Evolutionary conservation across 2,329 filamentous ascomycete genomes (phyloP).

Genomic region (Nigrograna mackinnonii): DNA sequence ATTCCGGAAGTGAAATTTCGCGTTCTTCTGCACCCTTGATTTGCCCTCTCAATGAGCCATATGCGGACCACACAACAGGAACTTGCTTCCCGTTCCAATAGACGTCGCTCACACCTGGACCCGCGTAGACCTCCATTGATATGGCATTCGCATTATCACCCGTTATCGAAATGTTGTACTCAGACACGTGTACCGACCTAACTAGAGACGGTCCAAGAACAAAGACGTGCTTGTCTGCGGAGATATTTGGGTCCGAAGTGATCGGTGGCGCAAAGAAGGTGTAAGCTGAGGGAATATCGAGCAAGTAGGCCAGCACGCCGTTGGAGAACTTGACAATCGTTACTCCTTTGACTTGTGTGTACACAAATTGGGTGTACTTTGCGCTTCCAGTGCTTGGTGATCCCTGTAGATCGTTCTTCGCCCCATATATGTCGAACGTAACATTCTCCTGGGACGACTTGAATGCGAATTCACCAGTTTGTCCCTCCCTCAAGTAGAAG

Average conservation of each 20-base stretch:
- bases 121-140: constrained; percentile 43
- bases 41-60: constrained; percentile 49
- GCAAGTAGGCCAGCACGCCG: constrained; percentile 54
- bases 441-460: constrained; percentile 42
- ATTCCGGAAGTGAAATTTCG: constrained; percentile 47
- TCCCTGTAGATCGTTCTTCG: constrained; percentile 38
- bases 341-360: constrained; percentile 51
- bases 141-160: constrained; percentile 49
- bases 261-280: constrained; percentile 60
- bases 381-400: constrained; percentile 14
- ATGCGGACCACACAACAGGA: constrained; percentile 40
- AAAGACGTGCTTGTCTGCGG: constrained; percentile 48
- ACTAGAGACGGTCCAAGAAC: constrained; percentile 32
- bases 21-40: constrained; percentile 45
- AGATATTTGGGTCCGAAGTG: constrained; percentile 48
- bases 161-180: constrained; percentile 50
- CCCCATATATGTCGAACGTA: constrained; percentile 47
- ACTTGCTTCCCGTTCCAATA: constrained; percentile 54
- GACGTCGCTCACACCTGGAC: constrained; percentile 22
- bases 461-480: constrained; percentile 56
- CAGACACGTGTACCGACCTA: constrained; percentile 44
- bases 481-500: constrained; percentile 54
- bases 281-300: constrained; percentile 59
- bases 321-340: constrained; percentile 55
- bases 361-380: constrained; percentile 41